Evolutionary conservation across 352 stramenopile species (phyloP), one percentile per base, ranked within the genome.

Genomic region (Globisporangium yorkense): DNA sequence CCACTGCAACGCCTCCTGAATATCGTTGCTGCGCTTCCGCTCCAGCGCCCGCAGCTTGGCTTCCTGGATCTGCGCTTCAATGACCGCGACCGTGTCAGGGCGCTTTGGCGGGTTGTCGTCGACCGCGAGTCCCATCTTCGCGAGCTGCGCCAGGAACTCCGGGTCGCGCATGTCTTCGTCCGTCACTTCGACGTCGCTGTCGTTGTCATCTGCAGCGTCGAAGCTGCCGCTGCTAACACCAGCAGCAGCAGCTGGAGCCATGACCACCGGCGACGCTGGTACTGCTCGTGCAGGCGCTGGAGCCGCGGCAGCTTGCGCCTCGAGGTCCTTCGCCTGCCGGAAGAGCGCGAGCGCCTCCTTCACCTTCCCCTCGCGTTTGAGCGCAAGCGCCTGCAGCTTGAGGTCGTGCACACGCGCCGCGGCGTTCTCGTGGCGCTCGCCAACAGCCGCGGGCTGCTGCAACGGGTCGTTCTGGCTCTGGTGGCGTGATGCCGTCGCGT

Each of bases 81-180:
- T 50, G 8, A 58, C 58, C 10, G 70, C 69, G 29, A 77, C 24
- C 6, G 61, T 61, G 20, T 61, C 40, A 5, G 48, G 20, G n/a
- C n/a, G 18, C n/a, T 9, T 13, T 10, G 29, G 31, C 3, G 16
- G 33, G n/a, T 51, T 29, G n/a, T 18, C 24, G 16, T 73, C 33
- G 2, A 64, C 56, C 8, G 60, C 61, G 37, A 86, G 60, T 10
- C 81, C 77, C 53, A 90, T 68, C 16, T 56, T 58, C 16, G 68
- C 70, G 13, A 93, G 58, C 58, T 91, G 75, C 18, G 80, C 68
- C 31, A 89, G 61, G 62, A 77, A 89, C 35, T 82, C 77, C 2
- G 83, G 83, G 45, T 93, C 68, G 31, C 77, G 49, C 79, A 93
- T 87, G 45, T 93, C 83, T 41, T 88, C 79, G 18, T 91, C 83